Conservation (phyloP, 2,329 filamentous ascomycete genomes). For the Dactylellina cionopaga region DNA sequence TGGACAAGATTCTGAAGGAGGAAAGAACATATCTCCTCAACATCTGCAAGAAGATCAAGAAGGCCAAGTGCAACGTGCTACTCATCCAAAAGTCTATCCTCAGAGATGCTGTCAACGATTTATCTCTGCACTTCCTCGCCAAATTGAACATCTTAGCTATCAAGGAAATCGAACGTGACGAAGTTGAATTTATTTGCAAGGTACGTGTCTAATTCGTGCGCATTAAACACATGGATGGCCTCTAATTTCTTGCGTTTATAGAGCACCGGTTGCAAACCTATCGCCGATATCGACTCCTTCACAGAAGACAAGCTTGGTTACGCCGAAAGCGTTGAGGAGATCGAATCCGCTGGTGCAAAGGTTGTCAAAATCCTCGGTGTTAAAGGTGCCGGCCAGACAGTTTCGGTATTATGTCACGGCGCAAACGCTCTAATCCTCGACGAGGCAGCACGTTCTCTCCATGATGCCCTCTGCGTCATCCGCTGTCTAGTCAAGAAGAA, state of each 20-base stretch:
- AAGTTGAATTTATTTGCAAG: conserved; percentile 99
- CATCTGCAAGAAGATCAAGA: conserved; percentile 99
- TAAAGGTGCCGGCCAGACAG: conserved; percentile 83
- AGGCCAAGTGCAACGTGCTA: conserved; percentile 98
- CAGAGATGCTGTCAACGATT: conserved; percentile 95
- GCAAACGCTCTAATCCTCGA: conserved; percentile 95
- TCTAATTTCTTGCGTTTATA: conserved; percentile 46
- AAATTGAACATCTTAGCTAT: conserved; percentile 95
- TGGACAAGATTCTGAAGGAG: conserved; percentile 99
- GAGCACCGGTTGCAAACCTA: conserved; percentile 97
- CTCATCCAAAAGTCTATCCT: conserved; percentile 99
- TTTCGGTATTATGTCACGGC: conserved; percentile 92
- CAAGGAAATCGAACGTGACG: conserved; percentile 98
- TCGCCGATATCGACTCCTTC: conserved; percentile 98
- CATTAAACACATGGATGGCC: neutral
- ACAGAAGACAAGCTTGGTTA: conserved; percentile 97
- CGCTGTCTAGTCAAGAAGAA: conserved; percentile 99
- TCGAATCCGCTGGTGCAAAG: conserved; percentile 83
- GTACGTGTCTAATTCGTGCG: conserved; percentile 50
- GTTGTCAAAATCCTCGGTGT: conserved; percentile 96
- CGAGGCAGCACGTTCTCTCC: conserved; percentile 93
- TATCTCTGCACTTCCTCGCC: conserved; percentile 95
- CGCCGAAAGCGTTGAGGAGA: conserved; percentile 93
- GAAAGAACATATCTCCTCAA: conserved; percentile 97
- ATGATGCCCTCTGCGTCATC: conserved; percentile 97